Conservation (phyloP, 441 rosid genomes). For the Mallotus repandus region DNA sequence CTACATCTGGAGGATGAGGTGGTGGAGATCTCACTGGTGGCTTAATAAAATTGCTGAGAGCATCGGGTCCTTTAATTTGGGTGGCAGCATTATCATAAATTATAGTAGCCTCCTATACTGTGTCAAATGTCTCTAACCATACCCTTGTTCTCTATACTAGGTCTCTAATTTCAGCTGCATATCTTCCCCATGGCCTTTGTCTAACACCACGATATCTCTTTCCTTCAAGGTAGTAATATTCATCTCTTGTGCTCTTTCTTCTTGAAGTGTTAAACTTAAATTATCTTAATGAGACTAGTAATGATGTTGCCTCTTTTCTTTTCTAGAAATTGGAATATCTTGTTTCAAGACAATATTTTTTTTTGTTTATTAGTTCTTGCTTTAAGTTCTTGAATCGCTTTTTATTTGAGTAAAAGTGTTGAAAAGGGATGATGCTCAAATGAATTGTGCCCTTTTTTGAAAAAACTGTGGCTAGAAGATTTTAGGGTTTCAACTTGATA, state of each 20-base stretch:
- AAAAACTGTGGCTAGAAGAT: no score
- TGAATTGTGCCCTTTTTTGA: no score
- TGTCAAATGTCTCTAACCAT: constrained; percentile 75
- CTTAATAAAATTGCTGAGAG: constrained; percentile 54
- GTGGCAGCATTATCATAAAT: constrained; percentile 79
- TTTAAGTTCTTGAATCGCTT: no score
- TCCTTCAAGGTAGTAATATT: constrained; percentile 7
- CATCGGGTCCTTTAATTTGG: constrained; percentile 56
- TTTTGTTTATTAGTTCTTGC: no score
- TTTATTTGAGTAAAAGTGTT: no score
- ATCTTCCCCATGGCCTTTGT: constrained; percentile 79
- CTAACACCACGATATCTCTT: constrained; percentile 71
- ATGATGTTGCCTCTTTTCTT: no score
- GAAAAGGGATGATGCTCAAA: no score
- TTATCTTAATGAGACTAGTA: no score
- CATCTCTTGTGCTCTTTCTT: constrained; percentile 4
- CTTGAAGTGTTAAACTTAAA: not conserved
- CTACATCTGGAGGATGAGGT: constrained; percentile 4
- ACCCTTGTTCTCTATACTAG: constrained; percentile 45
- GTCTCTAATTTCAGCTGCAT: constrained; percentile 89
- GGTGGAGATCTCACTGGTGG: constrained; percentile 36
- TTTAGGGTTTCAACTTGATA: no score
- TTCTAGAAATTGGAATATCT: no score
- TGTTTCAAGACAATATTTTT: no score
- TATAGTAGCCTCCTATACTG: constrained; percentile 83